These are phyloP conservation scores for Trifolium dubium DNA, from an alignment of 306 rosid genomes.

Conservation along the genomic window DNA sequence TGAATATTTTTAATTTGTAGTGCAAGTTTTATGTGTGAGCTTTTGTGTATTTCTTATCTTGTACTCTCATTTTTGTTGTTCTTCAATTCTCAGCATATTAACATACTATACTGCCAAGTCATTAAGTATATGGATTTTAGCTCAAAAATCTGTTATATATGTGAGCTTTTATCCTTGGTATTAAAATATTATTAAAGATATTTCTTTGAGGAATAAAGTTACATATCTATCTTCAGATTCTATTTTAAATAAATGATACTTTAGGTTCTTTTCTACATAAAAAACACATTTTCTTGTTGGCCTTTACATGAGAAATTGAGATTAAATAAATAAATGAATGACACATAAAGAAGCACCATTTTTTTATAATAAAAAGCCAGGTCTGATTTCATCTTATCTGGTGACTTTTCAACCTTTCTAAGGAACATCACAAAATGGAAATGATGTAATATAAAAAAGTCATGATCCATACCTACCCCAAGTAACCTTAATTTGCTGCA, in stretches of 20 bases:
- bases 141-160: not conserved
- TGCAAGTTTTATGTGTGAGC: not conserved
- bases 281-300: not conserved
- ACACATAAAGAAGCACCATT: not conserved
- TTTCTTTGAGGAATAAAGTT: not conserved
- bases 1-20: not conserved
- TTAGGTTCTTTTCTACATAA: not conserved
- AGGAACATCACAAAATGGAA: constrained; percentile 11
- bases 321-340: not conserved
- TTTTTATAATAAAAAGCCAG: constrained; percentile 5
- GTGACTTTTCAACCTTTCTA: constrained; percentile 22
- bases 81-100: not conserved
- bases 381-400: constrained; percentile 20
- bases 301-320: not conserved
- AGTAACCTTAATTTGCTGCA: not conserved
- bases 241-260: not conserved
- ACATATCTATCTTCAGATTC: not conserved
- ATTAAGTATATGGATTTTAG: not conserved
- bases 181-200: not conserved
- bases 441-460: constrained; percentile 7
- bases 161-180: constrained; percentile 7
- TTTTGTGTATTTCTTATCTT: not conserved
- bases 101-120: no score
- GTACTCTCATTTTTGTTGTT: not conserved
- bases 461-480: constrained; percentile 37